Conservation (phyloP, 2,329 filamentous ascomycete genomes). For the Orbilia ellipsospora region DNA sequence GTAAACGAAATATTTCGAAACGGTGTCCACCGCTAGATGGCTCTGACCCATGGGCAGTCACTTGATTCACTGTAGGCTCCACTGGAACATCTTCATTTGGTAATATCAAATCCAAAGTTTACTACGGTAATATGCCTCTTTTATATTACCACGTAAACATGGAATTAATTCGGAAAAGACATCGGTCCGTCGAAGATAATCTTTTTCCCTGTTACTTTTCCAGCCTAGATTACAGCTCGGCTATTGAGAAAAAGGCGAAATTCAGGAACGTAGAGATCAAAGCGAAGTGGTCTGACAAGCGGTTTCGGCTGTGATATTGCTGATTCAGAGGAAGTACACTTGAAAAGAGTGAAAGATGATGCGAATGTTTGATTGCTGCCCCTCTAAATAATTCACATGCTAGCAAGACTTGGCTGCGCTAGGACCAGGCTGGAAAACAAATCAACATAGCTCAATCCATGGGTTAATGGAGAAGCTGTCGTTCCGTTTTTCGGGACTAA, state of each 20-base stretch:
- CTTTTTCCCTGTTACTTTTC: conserved; percentile 35
- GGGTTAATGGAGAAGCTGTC: conserved; percentile 40
- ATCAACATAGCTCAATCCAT: too few relatives aligned
- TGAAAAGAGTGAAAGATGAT: conserved; percentile 42
- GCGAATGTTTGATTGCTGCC: conserved; percentile 51
- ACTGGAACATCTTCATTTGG: conserved; percentile 30
- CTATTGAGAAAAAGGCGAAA: conserved; percentile 53
- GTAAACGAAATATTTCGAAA: conserved; percentile 31
- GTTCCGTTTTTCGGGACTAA: conserved; percentile 55
- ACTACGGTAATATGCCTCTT: conserved; percentile 21
- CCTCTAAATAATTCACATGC: conserved; percentile 49
- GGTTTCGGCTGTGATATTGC: too few relatives aligned
- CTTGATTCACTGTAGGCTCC: conserved; percentile 32
- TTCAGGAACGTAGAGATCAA: conserved; percentile 40
- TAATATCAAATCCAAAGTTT: conserved; percentile 23
- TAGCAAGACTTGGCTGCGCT: conserved; percentile 16
- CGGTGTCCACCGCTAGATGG: conserved; percentile 31
- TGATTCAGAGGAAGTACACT: conserved; percentile 43
- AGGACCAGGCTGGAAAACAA: background rate
- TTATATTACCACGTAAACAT: conserved; percentile 38
- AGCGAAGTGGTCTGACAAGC: too few relatives aligned
- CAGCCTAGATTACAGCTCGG: conserved; percentile 41
- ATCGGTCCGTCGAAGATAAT: conserved; percentile 24
- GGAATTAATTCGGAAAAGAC: conserved; percentile 19
- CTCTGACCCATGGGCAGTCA: conserved; percentile 25